A percentile compares a stretch with the other conserved stretches of the same genome.
phyloP scores from a whole-genome alignment of 257 asterid species.

The Plantago major region DNA sequence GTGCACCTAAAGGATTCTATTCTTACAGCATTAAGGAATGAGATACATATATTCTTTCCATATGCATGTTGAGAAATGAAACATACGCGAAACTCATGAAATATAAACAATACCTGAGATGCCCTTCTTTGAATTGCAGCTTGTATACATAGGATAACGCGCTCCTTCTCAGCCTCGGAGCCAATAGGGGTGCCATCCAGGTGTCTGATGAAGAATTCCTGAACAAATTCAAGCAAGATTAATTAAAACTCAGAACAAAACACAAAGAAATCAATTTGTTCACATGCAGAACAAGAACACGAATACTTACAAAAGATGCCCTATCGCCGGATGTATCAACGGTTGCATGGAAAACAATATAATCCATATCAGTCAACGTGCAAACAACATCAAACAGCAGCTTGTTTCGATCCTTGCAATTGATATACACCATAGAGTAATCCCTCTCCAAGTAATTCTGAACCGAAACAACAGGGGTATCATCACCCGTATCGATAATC shows the following conservation, averaged over 20 bases:
- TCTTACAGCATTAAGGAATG: slow-evolving; percentile 8
- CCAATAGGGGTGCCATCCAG: slow-evolving; percentile 79
- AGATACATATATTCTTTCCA: too few species aligned
- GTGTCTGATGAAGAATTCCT: slow-evolving; percentile 90
- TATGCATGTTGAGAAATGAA: too few species aligned
- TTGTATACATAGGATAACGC: slow-evolving; percentile 70
- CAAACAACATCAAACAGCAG: slow-evolving; percentile 87
- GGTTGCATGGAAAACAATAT: slow-evolving; percentile 84
- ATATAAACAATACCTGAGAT: slow-evolving; percentile 44
- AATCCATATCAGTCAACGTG: slow-evolving; percentile 91
- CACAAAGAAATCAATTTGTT: not conserved
- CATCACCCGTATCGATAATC: slow-evolving; percentile 28
- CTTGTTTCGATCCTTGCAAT: slow-evolving; percentile 77
- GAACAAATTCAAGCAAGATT: slow-evolving; percentile 19
- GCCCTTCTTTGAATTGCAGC: slow-evolving; percentile 81
- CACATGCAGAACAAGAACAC: not conserved
- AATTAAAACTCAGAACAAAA: slow-evolving; percentile 1
- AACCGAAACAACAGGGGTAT: slow-evolving; percentile 51
- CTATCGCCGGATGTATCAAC: slow-evolving; percentile 57
- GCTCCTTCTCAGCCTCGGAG: slow-evolving; percentile 81
- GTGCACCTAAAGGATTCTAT: slow-evolving; percentile 4
- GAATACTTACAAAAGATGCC: slow-evolving; percentile 57
- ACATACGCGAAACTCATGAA: too few species aligned
- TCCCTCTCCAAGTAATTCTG: slow-evolving; percentile 79
- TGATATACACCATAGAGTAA: slow-evolving; percentile 74